A percentile compares a stretch with the other conserved stretches of the same genome.
phyloP scores from a whole-genome alignment of 2,329 filamentous ascomycete genomes.

The Bimuria novae-zelandiae region DNA sequence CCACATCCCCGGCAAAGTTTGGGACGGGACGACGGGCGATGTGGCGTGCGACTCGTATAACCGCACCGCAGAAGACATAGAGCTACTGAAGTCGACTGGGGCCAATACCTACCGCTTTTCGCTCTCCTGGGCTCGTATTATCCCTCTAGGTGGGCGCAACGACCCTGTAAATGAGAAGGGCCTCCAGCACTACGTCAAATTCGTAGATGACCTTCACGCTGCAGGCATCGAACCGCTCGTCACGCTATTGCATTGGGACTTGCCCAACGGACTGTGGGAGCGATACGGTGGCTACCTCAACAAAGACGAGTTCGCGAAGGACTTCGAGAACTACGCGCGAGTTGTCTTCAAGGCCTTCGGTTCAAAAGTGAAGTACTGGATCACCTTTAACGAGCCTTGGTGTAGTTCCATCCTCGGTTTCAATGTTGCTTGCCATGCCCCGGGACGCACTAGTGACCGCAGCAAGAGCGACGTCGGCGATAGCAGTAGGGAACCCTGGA shows the following conservation, averaged over 20 bases:
- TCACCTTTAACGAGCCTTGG: constrained; percentile 90
- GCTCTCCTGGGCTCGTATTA: constrained; percentile 80
- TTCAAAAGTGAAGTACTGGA: constrained; percentile 82
- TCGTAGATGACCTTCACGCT: constrained; percentile 76
- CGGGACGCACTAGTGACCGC: constrained; percentile 79
- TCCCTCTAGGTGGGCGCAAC: constrained; percentile 80
- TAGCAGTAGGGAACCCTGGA: constrained; percentile 78
- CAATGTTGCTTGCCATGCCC: constrained; percentile 76
- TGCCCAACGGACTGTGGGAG: constrained; percentile 76
- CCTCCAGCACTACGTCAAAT: constrained; percentile 75
- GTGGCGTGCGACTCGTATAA: constrained; percentile 88
- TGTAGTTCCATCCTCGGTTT: constrained; percentile 83
- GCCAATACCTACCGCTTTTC: constrained; percentile 83
- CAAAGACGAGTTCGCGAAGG: constrained; percentile 79
- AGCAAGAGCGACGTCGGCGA: constrained; percentile 72
- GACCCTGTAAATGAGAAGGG: constrained; percentile 81
- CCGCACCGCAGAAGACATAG: constrained; percentile 76
- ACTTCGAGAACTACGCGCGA: constrained; percentile 79
- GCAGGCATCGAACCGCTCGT: constrained; percentile 80
- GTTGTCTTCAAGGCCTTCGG: constrained; percentile 74
- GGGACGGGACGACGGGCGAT: constrained; percentile 73
- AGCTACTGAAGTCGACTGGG: constrained; percentile 73
- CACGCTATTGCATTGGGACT: constrained; percentile 87
- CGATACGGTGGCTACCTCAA: constrained; percentile 82
- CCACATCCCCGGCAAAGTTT: constrained; percentile 78